Base-by-base conservation (phyloP, 1,284 basidiomycete genomes). In the Takashimella tepidaria region DNA sequence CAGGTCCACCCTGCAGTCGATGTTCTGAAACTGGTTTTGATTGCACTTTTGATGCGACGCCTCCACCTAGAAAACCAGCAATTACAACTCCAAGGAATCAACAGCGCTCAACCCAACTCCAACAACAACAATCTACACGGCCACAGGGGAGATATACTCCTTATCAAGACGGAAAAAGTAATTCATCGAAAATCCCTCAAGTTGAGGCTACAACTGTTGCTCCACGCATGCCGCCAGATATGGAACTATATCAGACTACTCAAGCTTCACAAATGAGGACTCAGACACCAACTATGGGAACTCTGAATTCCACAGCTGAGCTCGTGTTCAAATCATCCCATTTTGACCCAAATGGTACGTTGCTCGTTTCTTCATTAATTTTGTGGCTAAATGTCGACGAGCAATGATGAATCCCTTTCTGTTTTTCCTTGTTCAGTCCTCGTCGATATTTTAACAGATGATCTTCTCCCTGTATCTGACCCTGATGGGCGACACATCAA, bases 371-470 rank as follows among this genome's bases (percentile, higher is more conserved):
- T n/a, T n/a, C n/a, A n/a, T n/a, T n/a, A n/a, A n/a, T n/a, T n/a
- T n/a, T n/a, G n/a, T n/a, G n/a, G n/a, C n/a, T n/a, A n/a, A n/a
- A n/a, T n/a, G n/a, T n/a, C n/a, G n/a, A n/a, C n/a, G n/a, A n/a
- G n/a, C n/a, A n/a, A n/a, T n/a, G n/a, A n/a, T n/a, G n/a, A n/a
- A n/a, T n/a, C n/a, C n/a, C n/a, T n/a, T n/a, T n/a, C n/a, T n/a
- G n/a, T n/a, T n/a, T n/a, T n/a, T n/a, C n/a, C n/a, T n/a, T n/a
- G n/a, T n/a, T 37, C 45, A 63, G 61, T 63, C 10, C 45, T 66
- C 5, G 67, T 64, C 4, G 57, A 57, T 8, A 56, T 57, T 0
- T 24, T 68, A 12, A 68, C 66, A 13, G 63, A 68, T 51, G 66
- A 68, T 43, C 50, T 68, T 2, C 50, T 68, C 20, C 65, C 63